Evolutionary conservation across 805 yeast species (phyloP), one percentile per base, ranked within the genome.

Genomic region (Ogataea polymorpha): DNA sequence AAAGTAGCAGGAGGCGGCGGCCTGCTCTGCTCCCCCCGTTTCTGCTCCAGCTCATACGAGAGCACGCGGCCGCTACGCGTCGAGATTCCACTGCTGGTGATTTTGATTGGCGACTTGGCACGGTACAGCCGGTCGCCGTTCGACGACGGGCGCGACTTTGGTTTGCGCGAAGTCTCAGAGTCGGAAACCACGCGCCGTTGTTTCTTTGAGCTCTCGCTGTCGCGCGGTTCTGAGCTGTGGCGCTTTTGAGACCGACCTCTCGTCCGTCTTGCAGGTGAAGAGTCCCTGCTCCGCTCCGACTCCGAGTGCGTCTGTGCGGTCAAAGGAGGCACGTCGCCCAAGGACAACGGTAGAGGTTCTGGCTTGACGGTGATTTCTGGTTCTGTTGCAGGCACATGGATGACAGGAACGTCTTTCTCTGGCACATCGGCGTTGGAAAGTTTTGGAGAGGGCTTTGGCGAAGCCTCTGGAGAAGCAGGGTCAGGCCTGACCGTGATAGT

Each of bases 51-150:
- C 17, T 57, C 63, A 37, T 59, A 58, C 3, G 63, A 58, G 28
- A 59, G 39, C 9, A 58, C 60, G 12, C 62, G 49, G 8, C 58
- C 60, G 35, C 60, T 55, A 39, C 60, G 49, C 1, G 60, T 55
- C 6, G 57, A 45, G 8, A 55, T 55, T 4, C 58, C 56, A 30
- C 58, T 55, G 42, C 58, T 46, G 13, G 46, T 39, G 39, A 43
- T 45, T 23, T 45, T 49, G 25, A 46, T 46, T 13, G 55, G 48
- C 6, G 56, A 50, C 2, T 54, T 54, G 5, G 53, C 58, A 17
- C 58, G 39, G 29, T 51, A 56, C 5, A 50, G 43, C 21, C 42
- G 38, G 32, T 58, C 61, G 21, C 51, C 53, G 32, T 62, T 42
- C 10, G 50, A 47, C 13, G 61, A 62, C 11, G 63, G 58, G 23